These are phyloP conservation scores for Metschnikowia lochheadii DNA, from an alignment of 805 yeast species.

Conservation along the genomic window DNA sequence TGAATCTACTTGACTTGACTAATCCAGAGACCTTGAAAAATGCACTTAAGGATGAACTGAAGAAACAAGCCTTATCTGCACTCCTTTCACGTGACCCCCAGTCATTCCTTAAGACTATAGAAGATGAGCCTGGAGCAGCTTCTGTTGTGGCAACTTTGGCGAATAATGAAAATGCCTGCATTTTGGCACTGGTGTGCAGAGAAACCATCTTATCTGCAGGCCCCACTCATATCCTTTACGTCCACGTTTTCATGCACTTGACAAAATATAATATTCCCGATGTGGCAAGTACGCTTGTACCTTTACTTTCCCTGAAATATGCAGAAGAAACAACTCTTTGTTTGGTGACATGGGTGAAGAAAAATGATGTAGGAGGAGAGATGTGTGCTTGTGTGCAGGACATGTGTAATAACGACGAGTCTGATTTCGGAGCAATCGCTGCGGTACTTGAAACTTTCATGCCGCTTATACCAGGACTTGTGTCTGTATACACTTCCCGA, in stretches of 20 bases:
- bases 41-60: neutral
- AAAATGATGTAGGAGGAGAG: neutral
- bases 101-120: neutral
- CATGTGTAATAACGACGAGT: neutral
- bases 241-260: constrained; percentile 5
- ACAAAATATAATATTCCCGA: neutral
- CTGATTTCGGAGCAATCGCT: constrained; percentile 1
- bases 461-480: constrained; percentile 13
- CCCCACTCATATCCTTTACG: neutral
- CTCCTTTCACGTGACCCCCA: neutral
- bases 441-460: constrained; percentile 13
- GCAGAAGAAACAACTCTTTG: neutral
- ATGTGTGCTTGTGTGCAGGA: neutral
- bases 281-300: constrained; percentile 4
- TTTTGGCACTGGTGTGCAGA: neutral
- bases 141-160: neutral
- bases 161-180: neutral
- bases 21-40: neutral
- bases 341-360: neutral
- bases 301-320: neutral
- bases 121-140: neutral
- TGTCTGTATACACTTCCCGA: constrained; percentile 10
- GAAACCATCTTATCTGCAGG: neutral
- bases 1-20: neutral
- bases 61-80: neutral